phyloP scores from a whole-genome alignment of 148 eudicot species.

The Amaranthus palmeri region DNA sequence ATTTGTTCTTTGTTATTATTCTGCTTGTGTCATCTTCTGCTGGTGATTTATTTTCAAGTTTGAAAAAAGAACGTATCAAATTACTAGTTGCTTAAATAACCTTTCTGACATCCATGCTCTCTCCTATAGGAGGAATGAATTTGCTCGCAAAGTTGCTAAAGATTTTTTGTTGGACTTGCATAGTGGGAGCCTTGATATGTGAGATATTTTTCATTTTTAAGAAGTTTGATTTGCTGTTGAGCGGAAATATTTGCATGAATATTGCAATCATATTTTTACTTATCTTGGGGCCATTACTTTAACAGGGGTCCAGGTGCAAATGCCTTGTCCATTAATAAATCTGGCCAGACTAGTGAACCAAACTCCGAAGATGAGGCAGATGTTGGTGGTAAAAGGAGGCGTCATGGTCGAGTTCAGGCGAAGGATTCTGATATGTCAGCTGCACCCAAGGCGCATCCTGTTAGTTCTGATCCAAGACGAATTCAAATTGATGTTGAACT shows the following conservation, averaged over 20 bases:
- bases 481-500: conserved; percentile 72
- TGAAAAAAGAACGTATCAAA: neutral
- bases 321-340: conserved; percentile 42
- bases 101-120: neutral
- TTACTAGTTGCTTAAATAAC: neutral
- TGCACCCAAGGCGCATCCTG: conserved; percentile 79
- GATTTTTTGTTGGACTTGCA: conserved; percentile 88
- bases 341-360: conserved; percentile 68
- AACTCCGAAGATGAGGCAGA: conserved; percentile 87
- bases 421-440: conserved; percentile 67
- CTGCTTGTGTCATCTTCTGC: neutral
- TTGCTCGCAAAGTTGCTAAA: conserved; percentile 75
- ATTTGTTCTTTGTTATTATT: neutral
- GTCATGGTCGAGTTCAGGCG: conserved; percentile 50
- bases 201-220: conserved; percentile 27
- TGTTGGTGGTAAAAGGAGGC: conserved; percentile 60
- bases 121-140: conserved; percentile 76
- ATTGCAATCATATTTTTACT: neutral
- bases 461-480: conserved; percentile 79
- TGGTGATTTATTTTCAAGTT: neutral
- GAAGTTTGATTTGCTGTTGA: neutral
- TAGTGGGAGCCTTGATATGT: conserved; percentile 83
- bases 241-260: neutral
- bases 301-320: conserved; percentile 75
- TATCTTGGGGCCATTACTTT: conserved; percentile 2